phyloP scores from a whole-genome alignment of 2,329 filamentous ascomycete genomes.

The Dryadomyces quercus-mongolicae region DNA sequence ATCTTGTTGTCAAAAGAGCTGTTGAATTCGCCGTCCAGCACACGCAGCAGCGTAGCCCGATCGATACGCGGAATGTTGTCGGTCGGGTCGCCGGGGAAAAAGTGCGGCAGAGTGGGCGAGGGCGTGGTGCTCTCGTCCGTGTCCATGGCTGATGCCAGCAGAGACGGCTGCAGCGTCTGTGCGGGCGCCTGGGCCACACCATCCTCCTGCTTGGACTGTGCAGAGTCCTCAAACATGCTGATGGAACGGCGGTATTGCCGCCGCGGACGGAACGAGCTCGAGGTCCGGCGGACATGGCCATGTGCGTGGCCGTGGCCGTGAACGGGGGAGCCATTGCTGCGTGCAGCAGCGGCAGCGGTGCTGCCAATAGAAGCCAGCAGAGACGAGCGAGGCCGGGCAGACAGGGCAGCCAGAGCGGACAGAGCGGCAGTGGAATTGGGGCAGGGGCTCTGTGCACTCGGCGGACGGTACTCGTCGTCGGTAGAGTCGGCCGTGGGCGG shows the following conservation, averaged over 20 bases:
- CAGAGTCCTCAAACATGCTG: conserved; percentile 95
- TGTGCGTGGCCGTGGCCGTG: conserved; percentile 1
- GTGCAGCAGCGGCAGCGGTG: conserved; percentile 18
- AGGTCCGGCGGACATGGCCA: conserved; percentile 58
- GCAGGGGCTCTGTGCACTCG: conserved; percentile 31
- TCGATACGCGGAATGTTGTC: conserved; percentile 84
- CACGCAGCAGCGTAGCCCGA: conserved; percentile 67
- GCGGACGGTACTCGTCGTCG: conserved; percentile 38
- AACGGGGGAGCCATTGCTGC: conserved; percentile 64
- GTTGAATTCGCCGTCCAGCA: conserved; percentile 76
- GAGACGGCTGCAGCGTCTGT: conserved; percentile 35
- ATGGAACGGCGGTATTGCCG: conserved; percentile 86
- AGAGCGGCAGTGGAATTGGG: conserved; percentile 21
- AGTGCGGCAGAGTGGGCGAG: conserved; percentile 67
- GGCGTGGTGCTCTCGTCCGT: conserved; percentile 52
- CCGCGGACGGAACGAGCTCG: conserved; percentile 63
- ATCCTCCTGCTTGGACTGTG: conserved; percentile 62
- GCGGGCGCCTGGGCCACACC: conserved; percentile 20
- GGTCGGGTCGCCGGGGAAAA: conserved; percentile 64
- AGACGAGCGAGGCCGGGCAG: conserved; percentile 45
- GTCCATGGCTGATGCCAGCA: conserved; percentile 68
- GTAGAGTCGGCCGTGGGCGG: conserved; percentile 33
- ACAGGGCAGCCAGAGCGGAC: conserved; percentile 40
- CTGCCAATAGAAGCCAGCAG: conserved; percentile 37
- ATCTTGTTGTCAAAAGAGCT: conserved; percentile 67